Base-by-base conservation (phyloP, 2,329 filamentous ascomycete genomes). In the Cadophora sp. region DNA sequence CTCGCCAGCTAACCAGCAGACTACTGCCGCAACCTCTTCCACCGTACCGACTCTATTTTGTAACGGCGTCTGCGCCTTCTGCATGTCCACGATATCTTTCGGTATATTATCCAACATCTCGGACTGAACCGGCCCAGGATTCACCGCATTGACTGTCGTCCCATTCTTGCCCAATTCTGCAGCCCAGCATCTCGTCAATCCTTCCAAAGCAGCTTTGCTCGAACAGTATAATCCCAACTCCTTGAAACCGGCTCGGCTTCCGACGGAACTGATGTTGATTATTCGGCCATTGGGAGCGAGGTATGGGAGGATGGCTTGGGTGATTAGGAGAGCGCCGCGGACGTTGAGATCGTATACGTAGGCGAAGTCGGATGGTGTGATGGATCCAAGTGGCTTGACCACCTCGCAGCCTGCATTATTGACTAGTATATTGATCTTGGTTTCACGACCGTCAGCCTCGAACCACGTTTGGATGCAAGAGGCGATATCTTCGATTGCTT, bases 291-390 rank as follows among this genome's bases (percentile, higher is more conserved):
- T 31, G 12, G 50, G 24, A 11, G 55, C 26, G 9, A 73, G 27
- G 27, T 70, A 69, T 22, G 69, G 68, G 12, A 70, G 64, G 9
- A 68, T 55, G 3, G 65, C 66, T 64, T 73, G 71, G 7, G 68
- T 73, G 22, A 70, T 64, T 3, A 73, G 26, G 3, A 73, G 22
- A 11, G 66, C 55, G 53, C 68, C 71, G 27, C 68, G 58, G 11
- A 96, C 92, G 76, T 97, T 97, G 80, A 94, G 85, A 68, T 87
- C 86, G 82, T 92, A 96, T 64, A 91, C 89, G 69, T 84, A 81
- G 56, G 87, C 84, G 81, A 94, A 96, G 76, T 93, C 86, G 9
- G 83, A 83, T 1, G 81, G 69, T 1, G 81, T 84, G 46, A 84
- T 80, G 19, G 83, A 80, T 3, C 70, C 72, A 0, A 85, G 73